Evolutionary conservation across 148 eudicot species (phyloP), one percentile per base, ranked within the genome.

Genomic region (Nyssa sinensis): DNA sequence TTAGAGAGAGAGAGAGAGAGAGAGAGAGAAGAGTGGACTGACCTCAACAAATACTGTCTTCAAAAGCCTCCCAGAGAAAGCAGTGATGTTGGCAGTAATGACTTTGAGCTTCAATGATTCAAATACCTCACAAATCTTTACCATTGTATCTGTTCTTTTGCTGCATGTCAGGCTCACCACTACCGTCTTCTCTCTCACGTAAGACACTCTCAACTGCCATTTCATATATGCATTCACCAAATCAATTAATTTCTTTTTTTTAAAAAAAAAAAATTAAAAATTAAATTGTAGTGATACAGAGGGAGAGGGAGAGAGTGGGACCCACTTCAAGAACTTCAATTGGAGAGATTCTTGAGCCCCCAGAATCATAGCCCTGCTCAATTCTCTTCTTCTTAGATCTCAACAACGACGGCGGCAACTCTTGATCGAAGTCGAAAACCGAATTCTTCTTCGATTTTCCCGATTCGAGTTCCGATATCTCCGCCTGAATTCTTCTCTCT

Each of bases 11-110:
- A 25, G 31, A 71, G 49, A 58, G 64, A 33, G 49, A 25, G 47
- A 16, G 64, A 33, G 64, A 14, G 53, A 59, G 39, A 32, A 27
- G n/a, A n/a, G 12, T 5, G 17, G 69, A 4, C 3, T 35, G 21
- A 90, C 98, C 98, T 93, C 87, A 61, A 93, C 32, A 27, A 93
- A 89, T 0, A 87, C 71, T 0, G 98, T 93, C 80, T 89, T 87
- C 62, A 89, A 75, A 70, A 93, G 86, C 75, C 81, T 86, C 2
- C 86, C 96, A 19, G 93, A 84, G 71, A 89, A 86, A 81, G 87
- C 79, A 61, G 90, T 86, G 44, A 93, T 89, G 69, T 81, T 90
- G 70, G 89, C 84, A 2, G 93, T 86, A 60, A 90, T 78, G 39
- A 90, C 64, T 67, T 87, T 90, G 77, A 93, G 87, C 80, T 91